These are phyloP conservation scores for Podospora comata DNA, from an alignment of 495 filamentous ascomycete genomes.

Conservation along the genomic window DNA sequence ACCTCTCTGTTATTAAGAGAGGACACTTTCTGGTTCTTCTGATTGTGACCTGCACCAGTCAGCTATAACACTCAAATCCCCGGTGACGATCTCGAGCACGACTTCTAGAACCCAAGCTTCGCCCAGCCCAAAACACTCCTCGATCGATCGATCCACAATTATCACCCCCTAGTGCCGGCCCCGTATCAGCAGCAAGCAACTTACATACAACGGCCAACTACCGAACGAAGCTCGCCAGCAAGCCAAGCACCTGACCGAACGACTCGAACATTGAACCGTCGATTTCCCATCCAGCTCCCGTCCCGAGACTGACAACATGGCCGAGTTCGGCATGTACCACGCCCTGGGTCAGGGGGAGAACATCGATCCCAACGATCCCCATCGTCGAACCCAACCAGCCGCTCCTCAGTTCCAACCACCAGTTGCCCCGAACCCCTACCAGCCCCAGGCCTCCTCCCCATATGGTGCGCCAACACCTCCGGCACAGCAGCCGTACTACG, in stretches of 20 bases:
- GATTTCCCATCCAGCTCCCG: not conserved
- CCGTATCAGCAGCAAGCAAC: conserved; percentile 6
- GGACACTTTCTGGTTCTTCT: conserved; percentile 11
- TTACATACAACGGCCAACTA: not conserved
- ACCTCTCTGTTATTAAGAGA: not conserved
- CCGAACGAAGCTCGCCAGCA: conserved; percentile 4
- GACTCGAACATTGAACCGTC: not conserved
- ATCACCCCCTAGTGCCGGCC: not conserved
- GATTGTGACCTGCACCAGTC: conserved; percentile 19
- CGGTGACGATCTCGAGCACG: conserved; percentile 19
- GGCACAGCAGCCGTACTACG: conserved; percentile 42
- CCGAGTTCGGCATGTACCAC: conserved; percentile 76
- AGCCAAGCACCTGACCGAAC: not conserved
- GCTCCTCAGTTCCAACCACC: conserved; percentile 56
- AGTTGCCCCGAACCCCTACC: conserved; percentile 53
- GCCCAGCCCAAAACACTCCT: conserved; percentile 2
- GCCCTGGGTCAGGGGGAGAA: conserved; percentile 61
- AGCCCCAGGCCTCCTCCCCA: conserved; percentile 51
- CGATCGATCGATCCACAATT: conserved; percentile 9
- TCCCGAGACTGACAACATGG: conserved; percentile 47
- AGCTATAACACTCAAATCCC: conserved; percentile 14
- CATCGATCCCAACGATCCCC: conserved; percentile 61
- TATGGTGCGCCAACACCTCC: conserved; percentile 34
- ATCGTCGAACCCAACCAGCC: conserved; percentile 53
- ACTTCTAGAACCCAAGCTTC: not conserved